A percentile compares a stretch with the other conserved stretches of the same genome.
These are phyloP conservation scores for Eragrostis curvula DNA, from an alignment of 176 grass and related monocot species.

Conservation along the genomic window DNA sequence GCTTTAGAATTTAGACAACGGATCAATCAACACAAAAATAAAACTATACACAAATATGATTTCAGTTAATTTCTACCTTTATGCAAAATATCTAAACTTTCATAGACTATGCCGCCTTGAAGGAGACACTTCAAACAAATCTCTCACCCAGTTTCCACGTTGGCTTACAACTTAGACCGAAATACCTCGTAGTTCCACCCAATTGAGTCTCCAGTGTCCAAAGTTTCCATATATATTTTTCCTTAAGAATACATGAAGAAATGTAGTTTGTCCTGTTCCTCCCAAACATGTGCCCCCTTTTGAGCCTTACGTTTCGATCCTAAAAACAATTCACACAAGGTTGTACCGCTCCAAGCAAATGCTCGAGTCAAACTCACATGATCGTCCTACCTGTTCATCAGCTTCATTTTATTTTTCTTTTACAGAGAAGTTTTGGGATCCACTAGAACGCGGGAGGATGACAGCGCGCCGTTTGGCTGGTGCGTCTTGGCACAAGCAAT, in stretches of 20 bases:
- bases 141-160: too few species aligned
- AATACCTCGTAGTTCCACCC: background rate
- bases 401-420: background rate
- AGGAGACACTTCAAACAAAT: too few species aligned
- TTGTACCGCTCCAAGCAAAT: background rate
- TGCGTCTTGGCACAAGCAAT: conserved; percentile 20
- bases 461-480: background rate
- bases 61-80: background rate
- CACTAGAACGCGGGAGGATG: background rate
- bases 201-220: background rate
- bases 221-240: too few species aligned
- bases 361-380: background rate
- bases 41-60: background rate
- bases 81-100: too few species aligned
- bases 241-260: too few species aligned
- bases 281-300: background rate
- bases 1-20: background rate
- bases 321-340: background rate
- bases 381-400: too few species aligned
- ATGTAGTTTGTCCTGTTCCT: background rate
- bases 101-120: too few species aligned
- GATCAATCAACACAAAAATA: background rate
- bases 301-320: background rate
- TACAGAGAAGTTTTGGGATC: background rate
- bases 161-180: too few species aligned